Conservation (phyloP, 352 stramenopile genomes). For the Pythium sukuiense region DNA sequence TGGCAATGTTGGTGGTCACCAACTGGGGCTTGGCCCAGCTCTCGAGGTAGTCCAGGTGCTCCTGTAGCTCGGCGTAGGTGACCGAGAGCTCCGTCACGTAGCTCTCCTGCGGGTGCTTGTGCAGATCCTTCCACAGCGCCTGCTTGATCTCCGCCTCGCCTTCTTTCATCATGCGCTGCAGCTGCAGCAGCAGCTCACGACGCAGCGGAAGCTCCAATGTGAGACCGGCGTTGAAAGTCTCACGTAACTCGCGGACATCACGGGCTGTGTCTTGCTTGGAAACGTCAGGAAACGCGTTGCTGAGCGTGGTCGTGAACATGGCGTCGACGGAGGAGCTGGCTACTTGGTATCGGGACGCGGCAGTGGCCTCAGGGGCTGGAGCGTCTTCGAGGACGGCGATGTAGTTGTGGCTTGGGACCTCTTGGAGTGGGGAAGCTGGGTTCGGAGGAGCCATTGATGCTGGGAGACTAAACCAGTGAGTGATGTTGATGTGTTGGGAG, state of each 20-base stretch:
- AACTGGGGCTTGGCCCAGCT: constrained; percentile 59
- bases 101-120: constrained; percentile 71
- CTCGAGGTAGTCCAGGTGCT: constrained; percentile 69
- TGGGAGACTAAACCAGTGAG: neutral
- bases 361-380: neutral
- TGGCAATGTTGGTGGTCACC: constrained; percentile 49
- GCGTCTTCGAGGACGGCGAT: constrained; percentile 19
- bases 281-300: constrained; percentile 44
- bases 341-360: neutral
- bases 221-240: constrained; percentile 46
- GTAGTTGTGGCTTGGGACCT: constrained; percentile 15
- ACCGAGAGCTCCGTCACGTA: constrained; percentile 52
- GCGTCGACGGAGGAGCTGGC: constrained; percentile 18
- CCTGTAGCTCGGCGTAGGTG: constrained; percentile 64
- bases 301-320: constrained; percentile 12
- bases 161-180: constrained; percentile 64
- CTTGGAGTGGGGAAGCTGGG: neutral
- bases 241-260: constrained; percentile 49
- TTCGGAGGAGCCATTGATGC: neutral
- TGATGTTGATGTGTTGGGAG: neutral
- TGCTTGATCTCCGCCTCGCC: constrained; percentile 77
- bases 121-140: constrained; percentile 72
- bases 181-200: constrained; percentile 43
- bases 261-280: constrained; percentile 48
- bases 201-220: constrained; percentile 46